phyloP scores from a whole-genome alignment of 352 stramenopile genomes.

The Globisporangium heterothallicum region DNA sequence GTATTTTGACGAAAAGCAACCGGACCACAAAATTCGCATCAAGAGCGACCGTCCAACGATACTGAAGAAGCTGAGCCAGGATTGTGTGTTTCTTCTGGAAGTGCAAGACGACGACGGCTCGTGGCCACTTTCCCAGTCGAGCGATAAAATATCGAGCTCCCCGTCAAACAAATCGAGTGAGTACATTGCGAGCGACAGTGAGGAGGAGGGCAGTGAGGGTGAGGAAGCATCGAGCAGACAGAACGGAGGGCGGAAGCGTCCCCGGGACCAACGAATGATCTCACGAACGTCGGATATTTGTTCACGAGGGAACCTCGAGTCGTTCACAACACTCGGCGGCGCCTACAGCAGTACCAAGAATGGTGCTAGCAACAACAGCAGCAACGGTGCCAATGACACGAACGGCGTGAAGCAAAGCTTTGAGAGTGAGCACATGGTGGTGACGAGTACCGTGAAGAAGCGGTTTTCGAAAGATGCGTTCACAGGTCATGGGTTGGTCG shows the following conservation, averaged over 20 bases:
- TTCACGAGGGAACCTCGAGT: constrained; percentile 62
- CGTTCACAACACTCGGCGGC: constrained; percentile 38
- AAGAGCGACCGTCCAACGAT: constrained; percentile 36
- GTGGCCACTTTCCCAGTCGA: constrained; percentile 75
- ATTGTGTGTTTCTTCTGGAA: constrained; percentile 78
- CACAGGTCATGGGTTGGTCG: constrained; percentile 77
- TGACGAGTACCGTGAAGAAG: constrained; percentile 38
- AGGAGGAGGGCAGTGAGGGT: constrained; percentile 10
- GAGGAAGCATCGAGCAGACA: not conserved
- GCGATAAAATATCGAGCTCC: constrained; percentile 29
- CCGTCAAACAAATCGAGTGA: constrained; percentile 17
- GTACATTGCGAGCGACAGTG: not conserved
- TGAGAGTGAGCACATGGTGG: constrained; percentile 26
- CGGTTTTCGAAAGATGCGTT: constrained; percentile 75
- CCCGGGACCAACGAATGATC: constrained; percentile 34
- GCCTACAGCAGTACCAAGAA: constrained; percentile 19
- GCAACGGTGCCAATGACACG: constrained; percentile 6
- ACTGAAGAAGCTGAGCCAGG: constrained; percentile 57
- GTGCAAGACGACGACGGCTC: constrained; percentile 81
- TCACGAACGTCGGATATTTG: constrained; percentile 74
- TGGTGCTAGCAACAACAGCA: constrained; percentile 3
- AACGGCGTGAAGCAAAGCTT: constrained; percentile 4
- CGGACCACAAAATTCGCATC: constrained; percentile 63
- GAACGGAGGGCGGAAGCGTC: constrained; percentile 27
- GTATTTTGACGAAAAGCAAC: constrained; percentile 74